A percentile compares a stretch with the other conserved stretches of the same genome.
phyloP scores from a whole-genome alignment of 176 grass and related monocot species.

The Chloris gayana region DNA sequence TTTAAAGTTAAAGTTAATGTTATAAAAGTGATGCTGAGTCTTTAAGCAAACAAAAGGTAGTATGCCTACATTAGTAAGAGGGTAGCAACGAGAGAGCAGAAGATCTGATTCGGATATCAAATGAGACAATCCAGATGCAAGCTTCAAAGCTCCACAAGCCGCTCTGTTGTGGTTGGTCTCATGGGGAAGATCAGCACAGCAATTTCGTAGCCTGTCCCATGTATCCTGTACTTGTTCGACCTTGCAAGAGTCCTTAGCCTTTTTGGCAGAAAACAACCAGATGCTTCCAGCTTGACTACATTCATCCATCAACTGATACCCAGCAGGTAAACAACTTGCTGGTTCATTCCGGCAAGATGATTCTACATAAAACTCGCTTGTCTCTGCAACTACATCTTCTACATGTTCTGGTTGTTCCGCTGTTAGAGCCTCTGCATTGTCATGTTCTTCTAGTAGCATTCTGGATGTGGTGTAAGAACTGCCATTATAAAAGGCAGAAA shows the following conservation, averaged over 20 bases:
- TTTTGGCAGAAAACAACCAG: constrained; percentile 47
- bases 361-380: constrained; percentile 55
- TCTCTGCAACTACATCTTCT: constrained; percentile 48
- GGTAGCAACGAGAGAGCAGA: constrained; percentile 60
- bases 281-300: constrained; percentile 75
- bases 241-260: constrained; percentile 43
- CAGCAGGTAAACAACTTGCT: constrained; percentile 50
- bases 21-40: constrained; percentile 25
- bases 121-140: constrained; percentile 58
- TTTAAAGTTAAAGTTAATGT: constrained; percentile 14
- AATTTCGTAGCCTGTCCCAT: constrained; percentile 70
- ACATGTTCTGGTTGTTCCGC: constrained; percentile 30
- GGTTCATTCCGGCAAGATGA: constrained; percentile 45
- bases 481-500: constrained; percentile 20
- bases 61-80: constrained; percentile 61
- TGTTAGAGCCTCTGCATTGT: constrained; percentile 26
- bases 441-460: constrained; percentile 35
- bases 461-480: constrained; percentile 4
- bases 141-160: constrained; percentile 55
- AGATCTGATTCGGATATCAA: constrained; percentile 85
- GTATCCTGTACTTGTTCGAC: constrained; percentile 65
- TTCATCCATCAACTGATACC: constrained; percentile 86
- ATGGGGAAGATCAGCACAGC: constrained; percentile 48
- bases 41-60: constrained; percentile 20
- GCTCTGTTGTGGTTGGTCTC: constrained; percentile 52